A percentile compares a stretch with the other conserved stretches of the same genome.
phyloP scores from a whole-genome alignment of 805 yeast genomes.

The Wickerhamiella bombiphila region DNA sequence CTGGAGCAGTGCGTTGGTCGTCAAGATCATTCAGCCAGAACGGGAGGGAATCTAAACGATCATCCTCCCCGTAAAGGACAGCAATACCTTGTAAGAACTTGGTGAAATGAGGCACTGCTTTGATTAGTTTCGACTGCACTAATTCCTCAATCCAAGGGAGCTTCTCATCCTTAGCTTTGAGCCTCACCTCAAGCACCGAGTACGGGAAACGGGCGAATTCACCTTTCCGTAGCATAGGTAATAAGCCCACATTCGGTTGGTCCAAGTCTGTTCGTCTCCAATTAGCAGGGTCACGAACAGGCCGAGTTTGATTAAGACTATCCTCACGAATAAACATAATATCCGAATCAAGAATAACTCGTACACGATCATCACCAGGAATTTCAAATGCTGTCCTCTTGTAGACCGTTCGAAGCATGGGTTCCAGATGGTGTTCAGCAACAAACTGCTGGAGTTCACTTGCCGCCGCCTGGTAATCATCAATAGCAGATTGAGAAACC shows the following conservation, averaged over 20 bases:
- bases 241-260: constrained; percentile 47
- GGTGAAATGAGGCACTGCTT: constrained; percentile 87
- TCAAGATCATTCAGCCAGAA: constrained; percentile 92
- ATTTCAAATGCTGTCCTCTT: constrained; percentile 94
- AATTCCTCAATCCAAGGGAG: constrained; percentile 71
- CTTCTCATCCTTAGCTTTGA: constrained; percentile 31
- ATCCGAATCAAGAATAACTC: constrained; percentile 83
- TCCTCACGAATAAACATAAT: constrained; percentile 82
- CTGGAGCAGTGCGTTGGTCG: constrained; percentile 33
- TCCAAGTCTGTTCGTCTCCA: constrained; percentile 95
- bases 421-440: constrained; percentile 53
- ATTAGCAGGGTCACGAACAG: constrained; percentile 71
- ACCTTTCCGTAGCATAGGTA: constrained; percentile 67
- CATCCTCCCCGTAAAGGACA: constrained; percentile 75
- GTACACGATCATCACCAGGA: constrained; percentile 89
- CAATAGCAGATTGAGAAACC: constrained; percentile 36
- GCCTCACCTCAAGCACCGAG: constrained; percentile 69
- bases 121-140: constrained; percentile 67
- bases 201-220: constrained; percentile 69
- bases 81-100: constrained; percentile 90
- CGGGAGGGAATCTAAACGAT: constrained; percentile 76
- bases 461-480: constrained; percentile 39
- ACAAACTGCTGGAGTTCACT: constrained; percentile 50
- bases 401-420: constrained; percentile 72
- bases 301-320: constrained; percentile 65